These are phyloP conservation scores for Thalassiosira livingstoniorum DNA, from an alignment of 352 stramenopile species.

Conservation along the genomic window DNA sequence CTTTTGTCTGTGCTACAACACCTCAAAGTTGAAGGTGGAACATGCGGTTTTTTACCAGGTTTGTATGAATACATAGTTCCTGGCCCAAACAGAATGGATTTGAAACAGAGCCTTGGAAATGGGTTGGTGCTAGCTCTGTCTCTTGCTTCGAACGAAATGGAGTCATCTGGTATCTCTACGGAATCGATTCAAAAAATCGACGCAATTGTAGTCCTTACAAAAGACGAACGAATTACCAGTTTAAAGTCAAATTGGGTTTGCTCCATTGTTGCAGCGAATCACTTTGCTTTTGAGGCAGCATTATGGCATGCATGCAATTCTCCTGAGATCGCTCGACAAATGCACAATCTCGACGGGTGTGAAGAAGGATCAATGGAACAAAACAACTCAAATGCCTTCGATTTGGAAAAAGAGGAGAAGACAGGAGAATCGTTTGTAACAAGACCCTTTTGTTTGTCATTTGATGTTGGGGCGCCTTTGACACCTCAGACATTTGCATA, in stretches of 20 bases:
- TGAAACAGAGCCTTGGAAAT: slow-evolving; percentile 45
- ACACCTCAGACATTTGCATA: slow-evolving; percentile 30
- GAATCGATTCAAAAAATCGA: not conserved
- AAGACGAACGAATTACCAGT: slow-evolving; percentile 51
- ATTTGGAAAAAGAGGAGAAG: no score
- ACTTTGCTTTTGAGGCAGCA: slow-evolving; percentile 51
- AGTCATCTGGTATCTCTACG: slow-evolving; percentile 26
- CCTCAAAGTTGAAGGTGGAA: slow-evolving; percentile 22
- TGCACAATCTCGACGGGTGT: slow-evolving; percentile 19
- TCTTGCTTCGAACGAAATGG: slow-evolving; percentile 6
- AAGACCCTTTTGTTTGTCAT: slow-evolving; percentile 59
- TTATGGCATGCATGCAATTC: slow-evolving; percentile 45
- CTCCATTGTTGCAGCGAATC: slow-evolving; percentile 51
- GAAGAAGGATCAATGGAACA: not conserved
- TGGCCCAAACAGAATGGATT: slow-evolving; percentile 40
- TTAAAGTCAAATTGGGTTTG: slow-evolving; percentile 61
- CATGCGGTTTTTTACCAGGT: slow-evolving; percentile 46
- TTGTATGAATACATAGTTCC: slow-evolving; percentile 60
- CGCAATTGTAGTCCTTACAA: slow-evolving; percentile 46
- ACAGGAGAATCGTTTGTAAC: no score
- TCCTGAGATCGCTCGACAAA: slow-evolving; percentile 21
- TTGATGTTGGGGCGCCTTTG: slow-evolving; percentile 57
- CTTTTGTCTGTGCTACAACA: slow-evolving; percentile 25
- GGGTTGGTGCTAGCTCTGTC: slow-evolving; percentile 43
- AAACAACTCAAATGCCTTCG: slow-evolving; percentile 10